Evolutionary conservation across 1,284 basidiomycete genomes (phyloP).

Genomic region (Malassezia dermatis): DNA sequence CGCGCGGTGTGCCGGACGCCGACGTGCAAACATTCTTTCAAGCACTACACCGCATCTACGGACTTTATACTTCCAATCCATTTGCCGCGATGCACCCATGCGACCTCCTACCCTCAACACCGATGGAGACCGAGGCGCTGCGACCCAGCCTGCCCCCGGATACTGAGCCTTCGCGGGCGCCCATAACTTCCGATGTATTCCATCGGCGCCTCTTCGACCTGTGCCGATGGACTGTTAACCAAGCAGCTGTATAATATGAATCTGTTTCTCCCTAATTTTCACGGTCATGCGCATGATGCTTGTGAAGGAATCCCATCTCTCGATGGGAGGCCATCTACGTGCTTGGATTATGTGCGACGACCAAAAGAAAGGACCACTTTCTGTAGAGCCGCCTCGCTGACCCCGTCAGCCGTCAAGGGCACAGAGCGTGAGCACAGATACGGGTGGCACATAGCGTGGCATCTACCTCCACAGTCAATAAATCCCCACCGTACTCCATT

Average conservation of each 20-base stretch:
- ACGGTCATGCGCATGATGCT: neutral
- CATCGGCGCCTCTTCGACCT: neutral
- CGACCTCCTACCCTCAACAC: neutral
- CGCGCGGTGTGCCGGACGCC: neutral
- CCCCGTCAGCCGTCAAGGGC: neutral
- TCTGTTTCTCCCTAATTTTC: neutral
- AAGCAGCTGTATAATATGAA: slow-evolving; percentile 1
- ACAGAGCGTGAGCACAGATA: slow-evolving; percentile 18
- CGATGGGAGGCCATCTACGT: neutral
- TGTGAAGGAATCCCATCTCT: neutral
- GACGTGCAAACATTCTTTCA: slow-evolving; percentile 9
- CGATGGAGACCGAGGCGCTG: neutral
- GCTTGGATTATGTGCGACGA: neutral
- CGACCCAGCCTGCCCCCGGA: neutral
- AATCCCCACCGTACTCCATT: neutral
- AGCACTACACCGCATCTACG: slow-evolving; percentile 1
- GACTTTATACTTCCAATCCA: slow-evolving; percentile 6
- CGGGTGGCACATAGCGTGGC: slow-evolving; percentile 12
- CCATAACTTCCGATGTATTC: neutral
- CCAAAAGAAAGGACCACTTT: slow-evolving; percentile 11
- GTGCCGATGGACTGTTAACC: neutral
- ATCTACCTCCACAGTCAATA: neutral
- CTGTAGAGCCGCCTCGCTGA: slow-evolving; percentile 17
- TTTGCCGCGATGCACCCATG: neutral
- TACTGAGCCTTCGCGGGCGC: neutral